Conservation (phyloP, 73 alveolate species). For the Durusdinium trenchii region DNA sequence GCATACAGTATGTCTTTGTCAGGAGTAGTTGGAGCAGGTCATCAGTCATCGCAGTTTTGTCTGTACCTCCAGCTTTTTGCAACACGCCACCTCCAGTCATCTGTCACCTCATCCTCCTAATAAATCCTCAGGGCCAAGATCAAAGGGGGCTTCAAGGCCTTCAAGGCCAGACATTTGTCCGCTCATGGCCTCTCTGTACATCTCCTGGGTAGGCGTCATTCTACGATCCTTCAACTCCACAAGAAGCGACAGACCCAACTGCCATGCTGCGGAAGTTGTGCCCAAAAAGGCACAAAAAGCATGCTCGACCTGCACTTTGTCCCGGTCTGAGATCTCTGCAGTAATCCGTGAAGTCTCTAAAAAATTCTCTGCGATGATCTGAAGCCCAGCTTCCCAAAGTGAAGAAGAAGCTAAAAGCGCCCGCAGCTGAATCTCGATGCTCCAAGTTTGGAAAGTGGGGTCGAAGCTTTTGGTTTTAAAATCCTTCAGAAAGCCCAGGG, state of each 20-base stretch:
- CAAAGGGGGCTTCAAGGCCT: no score
- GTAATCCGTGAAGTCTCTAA: no score
- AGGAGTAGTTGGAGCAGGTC: no score
- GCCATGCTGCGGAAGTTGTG: neutral
- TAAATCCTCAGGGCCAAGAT: no score
- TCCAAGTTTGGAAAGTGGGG: neutral
- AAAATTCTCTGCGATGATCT: no score
- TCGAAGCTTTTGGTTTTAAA: neutral
- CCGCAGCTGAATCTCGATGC: neutral
- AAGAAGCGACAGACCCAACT: neutral
- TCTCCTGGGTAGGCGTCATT: neutral
- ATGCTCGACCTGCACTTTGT: neutral
- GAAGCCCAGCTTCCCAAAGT: neutral
- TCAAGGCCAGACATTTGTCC: neutral
- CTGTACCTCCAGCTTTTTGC: no score
- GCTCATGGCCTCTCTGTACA: neutral
- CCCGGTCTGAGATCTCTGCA: neutral
- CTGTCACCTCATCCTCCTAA: no score
- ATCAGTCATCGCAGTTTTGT: no score
- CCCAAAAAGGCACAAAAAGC: neutral
- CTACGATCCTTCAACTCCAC: neutral
- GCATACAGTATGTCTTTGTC: no score
- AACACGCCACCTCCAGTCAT: no score
- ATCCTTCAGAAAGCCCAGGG: neutral
- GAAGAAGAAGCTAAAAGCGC: neutral